These are phyloP conservation scores for Syzygium malaccense DNA, from an alignment of 441 rosid genomes.

Conservation along the genomic window DNA sequence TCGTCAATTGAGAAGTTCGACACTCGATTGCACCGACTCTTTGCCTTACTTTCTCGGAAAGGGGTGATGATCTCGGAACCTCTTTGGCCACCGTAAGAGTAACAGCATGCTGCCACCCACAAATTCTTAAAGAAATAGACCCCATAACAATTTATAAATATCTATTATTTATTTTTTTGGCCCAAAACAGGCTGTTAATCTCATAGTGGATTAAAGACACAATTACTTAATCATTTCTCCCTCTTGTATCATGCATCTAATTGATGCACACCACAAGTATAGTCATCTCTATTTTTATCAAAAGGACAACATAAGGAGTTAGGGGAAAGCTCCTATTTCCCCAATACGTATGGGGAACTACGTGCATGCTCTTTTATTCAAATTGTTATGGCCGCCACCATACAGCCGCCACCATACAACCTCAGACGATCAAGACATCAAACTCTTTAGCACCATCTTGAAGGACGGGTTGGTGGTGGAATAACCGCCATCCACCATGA, in stretches of 20 bases:
- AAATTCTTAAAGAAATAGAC: no score
- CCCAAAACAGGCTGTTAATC: no score
- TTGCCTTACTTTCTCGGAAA: not conserved
- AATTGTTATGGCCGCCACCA: no score
- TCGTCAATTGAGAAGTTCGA: not conserved
- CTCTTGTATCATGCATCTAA: not conserved
- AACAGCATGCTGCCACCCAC: no score
- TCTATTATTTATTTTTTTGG: no score
- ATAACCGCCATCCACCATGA: conserved; percentile 34
- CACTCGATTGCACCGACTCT: not conserved
- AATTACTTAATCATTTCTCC: no score
- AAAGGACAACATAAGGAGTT: not conserved
- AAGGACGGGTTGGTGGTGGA: conserved; percentile 15
- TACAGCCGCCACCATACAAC: not conserved
- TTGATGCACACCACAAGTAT: not conserved
- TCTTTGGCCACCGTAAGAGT: not conserved
- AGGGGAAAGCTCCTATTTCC: not conserved
- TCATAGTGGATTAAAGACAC: no score
- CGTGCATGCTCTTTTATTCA: not conserved
- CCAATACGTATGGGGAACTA: not conserved
- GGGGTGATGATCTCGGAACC: not conserved
- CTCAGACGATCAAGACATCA: not conserved
- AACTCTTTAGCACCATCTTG: not conserved
- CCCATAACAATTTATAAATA: no score
- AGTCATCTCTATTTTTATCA: not conserved